These are phyloP conservation scores for Alternaria sp. DNA, from an alignment of 2,329 filamentous ascomycete species.

Conservation along the genomic window DNA sequence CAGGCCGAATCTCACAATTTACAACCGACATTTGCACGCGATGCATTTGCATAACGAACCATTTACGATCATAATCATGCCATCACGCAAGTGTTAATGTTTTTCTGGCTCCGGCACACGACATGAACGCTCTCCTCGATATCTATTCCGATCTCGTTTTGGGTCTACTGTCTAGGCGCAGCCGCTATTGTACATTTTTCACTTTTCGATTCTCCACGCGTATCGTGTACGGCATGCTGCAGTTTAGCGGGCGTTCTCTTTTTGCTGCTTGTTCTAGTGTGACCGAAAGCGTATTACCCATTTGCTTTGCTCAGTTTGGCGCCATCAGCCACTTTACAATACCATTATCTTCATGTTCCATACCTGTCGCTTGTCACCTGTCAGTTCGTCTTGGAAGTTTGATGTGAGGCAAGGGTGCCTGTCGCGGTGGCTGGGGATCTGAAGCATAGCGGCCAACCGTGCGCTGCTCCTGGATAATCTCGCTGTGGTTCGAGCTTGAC, in stretches of 20 bases:
- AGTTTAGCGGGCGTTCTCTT: constrained; percentile 44
- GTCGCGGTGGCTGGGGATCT: constrained; percentile 7
- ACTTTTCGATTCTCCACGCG: constrained; percentile 14
- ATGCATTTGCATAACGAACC: constrained; percentile 29
- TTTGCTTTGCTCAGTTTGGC: constrained; percentile 12
- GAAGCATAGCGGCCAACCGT: constrained; percentile 11
- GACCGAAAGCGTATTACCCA: constrained; percentile 15
- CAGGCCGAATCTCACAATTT: constrained; percentile 1
- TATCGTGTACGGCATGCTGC: constrained; percentile 28
- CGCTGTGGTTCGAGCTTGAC: constrained; percentile 12
- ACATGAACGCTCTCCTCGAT: constrained; percentile 27
- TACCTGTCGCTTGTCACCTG: constrained; percentile 2
- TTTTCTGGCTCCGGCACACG: constrained; percentile 30
- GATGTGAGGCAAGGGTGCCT: constrained; percentile 3
- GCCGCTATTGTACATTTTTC: constrained; percentile 30
- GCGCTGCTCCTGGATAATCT: constrained; percentile 21
- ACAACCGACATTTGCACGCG: constrained; percentile 9
- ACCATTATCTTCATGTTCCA: constrained; percentile 1
- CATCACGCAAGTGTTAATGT: constrained; percentile 43
- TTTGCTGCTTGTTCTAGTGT: constrained; percentile 10
- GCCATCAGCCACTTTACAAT: constrained; percentile 3
- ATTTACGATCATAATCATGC: constrained; percentile 29
- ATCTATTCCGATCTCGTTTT: constrained; percentile 20
- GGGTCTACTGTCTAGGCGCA: constrained; percentile 22
- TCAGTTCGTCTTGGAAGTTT: constrained; percentile 5